Conservation (phyloP, 345 rosid genomes). For the Lenwebbia sp. region DNA sequence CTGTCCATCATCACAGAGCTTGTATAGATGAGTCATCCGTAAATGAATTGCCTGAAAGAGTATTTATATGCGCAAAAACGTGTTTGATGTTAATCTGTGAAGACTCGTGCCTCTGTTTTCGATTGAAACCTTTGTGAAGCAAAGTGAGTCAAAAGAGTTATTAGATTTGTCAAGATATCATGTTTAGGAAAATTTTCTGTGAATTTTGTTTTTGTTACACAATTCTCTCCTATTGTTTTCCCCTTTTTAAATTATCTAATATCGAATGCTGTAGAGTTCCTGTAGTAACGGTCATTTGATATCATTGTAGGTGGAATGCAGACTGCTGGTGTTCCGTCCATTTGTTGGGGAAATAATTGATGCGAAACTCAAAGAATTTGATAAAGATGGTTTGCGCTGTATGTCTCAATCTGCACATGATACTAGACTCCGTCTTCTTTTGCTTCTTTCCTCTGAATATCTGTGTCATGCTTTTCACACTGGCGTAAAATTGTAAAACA, state of each 20-base stretch:
- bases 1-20: not conserved
- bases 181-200: not conserved
- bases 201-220: not conserved
- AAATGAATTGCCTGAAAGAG: not conserved
- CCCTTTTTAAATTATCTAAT: not conserved
- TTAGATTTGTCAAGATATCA: not conserved
- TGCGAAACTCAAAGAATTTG: slow-evolving; percentile 70
- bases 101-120: not conserved
- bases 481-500: not conserved
- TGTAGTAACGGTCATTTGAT: not conserved
- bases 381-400: slow-evolving; percentile 64
- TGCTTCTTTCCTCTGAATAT: not conserved
- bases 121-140: not conserved
- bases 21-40: not conserved
- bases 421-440: not conserved
- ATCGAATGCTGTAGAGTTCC: not conserved
- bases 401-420: slow-evolving; percentile 15
- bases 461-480: not conserved
- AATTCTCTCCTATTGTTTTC: not conserved
- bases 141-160: not conserved
- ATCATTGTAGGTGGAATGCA: slow-evolving; percentile 51
- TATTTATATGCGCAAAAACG: not conserved
- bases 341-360: slow-evolving; percentile 73
- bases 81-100: not conserved
- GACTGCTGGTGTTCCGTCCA: slow-evolving; percentile 79